Evolutionary conservation across 768 basidiomycete genomes (phyloP).

Genomic region (Chiua virens): DNA sequence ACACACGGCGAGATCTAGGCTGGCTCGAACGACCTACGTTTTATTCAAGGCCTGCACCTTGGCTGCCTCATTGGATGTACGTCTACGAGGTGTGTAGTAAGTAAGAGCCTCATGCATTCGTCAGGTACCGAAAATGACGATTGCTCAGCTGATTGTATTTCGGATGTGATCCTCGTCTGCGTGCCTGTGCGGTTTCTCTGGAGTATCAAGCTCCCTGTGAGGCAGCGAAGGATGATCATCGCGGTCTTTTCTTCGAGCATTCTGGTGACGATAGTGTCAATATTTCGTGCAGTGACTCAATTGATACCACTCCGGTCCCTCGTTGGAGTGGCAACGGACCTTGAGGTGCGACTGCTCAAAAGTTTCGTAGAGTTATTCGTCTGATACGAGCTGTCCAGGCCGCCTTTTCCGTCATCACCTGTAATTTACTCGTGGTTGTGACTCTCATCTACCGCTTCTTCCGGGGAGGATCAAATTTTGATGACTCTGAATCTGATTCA

Average conservation of each 20-base stretch:
- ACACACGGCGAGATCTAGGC: neutral
- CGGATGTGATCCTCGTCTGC: slow-evolving; percentile 16
- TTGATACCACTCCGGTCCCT: slow-evolving; percentile 5
- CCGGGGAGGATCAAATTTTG: neutral
- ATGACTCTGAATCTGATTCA: neutral
- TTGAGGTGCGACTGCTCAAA: slow-evolving; percentile 8
- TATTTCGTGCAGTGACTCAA: slow-evolving; percentile 17
- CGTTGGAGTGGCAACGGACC: slow-evolving; percentile 9
- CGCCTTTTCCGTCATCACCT: slow-evolving; percentile 16
- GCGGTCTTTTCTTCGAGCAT: slow-evolving; percentile 10
- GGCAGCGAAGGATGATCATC: slow-evolving; percentile 15
- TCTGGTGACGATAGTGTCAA: slow-evolving; percentile 7
- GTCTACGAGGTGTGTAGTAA: slow-evolving; percentile 17
- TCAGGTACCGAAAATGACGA: neutral
- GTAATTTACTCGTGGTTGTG: slow-evolving; percentile 21
- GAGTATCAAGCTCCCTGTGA: slow-evolving; percentile 12
- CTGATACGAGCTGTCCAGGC: slow-evolving; percentile 7
- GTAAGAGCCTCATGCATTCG: neutral
- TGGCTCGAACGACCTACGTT: slow-evolving; percentile 5
- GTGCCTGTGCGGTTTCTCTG: slow-evolving; percentile 10
- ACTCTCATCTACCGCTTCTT: slow-evolving; percentile 17
- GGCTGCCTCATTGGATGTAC: slow-evolving; percentile 4
- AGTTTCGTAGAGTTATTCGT: neutral
- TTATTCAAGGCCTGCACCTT: neutral
- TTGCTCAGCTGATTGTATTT: slow-evolving; percentile 21